These are phyloP conservation scores for Saccharomycopsis crataegensis DNA, from an alignment of 1,139 yeast genomes.

Conservation along the genomic window DNA sequence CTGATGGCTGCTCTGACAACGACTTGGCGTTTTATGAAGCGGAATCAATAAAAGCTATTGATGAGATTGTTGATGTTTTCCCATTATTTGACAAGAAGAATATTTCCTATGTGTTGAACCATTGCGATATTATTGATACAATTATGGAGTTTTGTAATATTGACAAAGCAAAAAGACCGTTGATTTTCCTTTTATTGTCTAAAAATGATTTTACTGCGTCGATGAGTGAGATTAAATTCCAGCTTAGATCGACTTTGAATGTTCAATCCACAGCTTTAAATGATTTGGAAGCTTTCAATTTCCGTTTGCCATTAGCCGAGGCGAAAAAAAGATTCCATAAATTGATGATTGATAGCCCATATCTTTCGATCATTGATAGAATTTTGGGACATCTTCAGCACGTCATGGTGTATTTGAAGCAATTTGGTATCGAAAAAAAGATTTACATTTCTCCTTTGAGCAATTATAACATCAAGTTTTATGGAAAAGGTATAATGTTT, in stretches of 20 bases:
- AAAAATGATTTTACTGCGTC: constrained; percentile 69
- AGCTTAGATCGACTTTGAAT: constrained; percentile 61
- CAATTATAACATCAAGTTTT: constrained; percentile 74
- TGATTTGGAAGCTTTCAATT: constrained; percentile 75
- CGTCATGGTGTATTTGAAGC: constrained; percentile 46
- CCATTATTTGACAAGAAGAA: constrained; percentile 57
- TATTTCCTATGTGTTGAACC: constrained; percentile 61
- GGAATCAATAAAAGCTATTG: constrained; percentile 75
- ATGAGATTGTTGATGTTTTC: constrained; percentile 56
- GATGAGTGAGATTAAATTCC: constrained; percentile 55
- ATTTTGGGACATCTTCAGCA: constrained; percentile 53
- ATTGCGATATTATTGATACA: constrained; percentile 67
- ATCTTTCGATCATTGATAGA: constrained; percentile 51
- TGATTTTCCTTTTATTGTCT: constrained; percentile 64
- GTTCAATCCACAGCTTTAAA: constrained; percentile 76
- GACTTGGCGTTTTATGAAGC: constrained; percentile 64
- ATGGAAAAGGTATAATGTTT: constrained; percentile 78
- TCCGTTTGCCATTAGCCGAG: constrained; percentile 56
- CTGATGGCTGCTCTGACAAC: constrained; percentile 35
- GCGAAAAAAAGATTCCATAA: constrained; percentile 58
- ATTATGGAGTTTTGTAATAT: constrained; percentile 74
- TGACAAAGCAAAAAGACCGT: constrained; percentile 59
- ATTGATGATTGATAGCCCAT: constrained; percentile 70
- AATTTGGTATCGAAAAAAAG: constrained; percentile 49
- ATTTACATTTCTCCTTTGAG: constrained; percentile 63